These are phyloP conservation scores for Herpotrichia juniperi DNA, from an alignment of 2,329 filamentous ascomycete species.

Conservation along the genomic window DNA sequence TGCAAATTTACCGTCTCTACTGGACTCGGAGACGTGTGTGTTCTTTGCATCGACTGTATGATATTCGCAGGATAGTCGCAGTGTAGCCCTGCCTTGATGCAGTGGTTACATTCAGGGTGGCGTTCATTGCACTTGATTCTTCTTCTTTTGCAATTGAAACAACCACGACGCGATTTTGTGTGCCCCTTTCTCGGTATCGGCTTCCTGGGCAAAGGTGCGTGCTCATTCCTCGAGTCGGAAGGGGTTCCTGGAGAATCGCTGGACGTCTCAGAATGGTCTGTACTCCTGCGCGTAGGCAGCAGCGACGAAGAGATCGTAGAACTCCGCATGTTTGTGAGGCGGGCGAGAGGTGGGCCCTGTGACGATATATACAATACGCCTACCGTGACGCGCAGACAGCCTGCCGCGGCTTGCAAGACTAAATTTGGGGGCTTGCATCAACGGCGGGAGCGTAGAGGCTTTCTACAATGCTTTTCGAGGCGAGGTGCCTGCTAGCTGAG, in stretches of 20 bases:
- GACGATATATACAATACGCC: constrained; percentile 39
- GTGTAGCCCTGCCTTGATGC: constrained; percentile 64
- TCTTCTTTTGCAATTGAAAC: constrained; percentile 70
- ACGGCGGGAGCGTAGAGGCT: constrained; percentile 23
- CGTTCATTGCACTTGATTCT: constrained; percentile 74
- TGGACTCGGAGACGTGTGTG: constrained; percentile 25
- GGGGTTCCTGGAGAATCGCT: constrained; percentile 37
- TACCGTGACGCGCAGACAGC: constrained; percentile 11
- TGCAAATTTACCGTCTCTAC: constrained; percentile 35
- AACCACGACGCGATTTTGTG: constrained; percentile 69
- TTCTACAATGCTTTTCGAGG: constrained; percentile 23
- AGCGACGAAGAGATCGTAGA: constrained; percentile 22
- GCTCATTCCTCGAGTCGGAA: constrained; percentile 25
- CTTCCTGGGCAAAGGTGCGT: constrained; percentile 35
- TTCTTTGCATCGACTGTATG: constrained; percentile 34
- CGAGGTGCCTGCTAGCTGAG: constrained; percentile 35
- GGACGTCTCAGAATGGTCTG: constrained; percentile 32
- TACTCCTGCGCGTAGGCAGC: constrained; percentile 29
- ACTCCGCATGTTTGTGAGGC: constrained; percentile 16
- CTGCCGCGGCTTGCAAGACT: constrained; percentile 21
- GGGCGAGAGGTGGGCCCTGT: constrained; percentile 19
- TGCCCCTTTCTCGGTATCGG: constrained; percentile 61
- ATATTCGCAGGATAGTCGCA: constrained; percentile 65
- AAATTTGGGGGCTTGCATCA: constrained; percentile 40
- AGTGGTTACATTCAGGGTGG: constrained; percentile 68